Evolutionary conservation across 805 yeast genomes (phyloP).

Genomic region (Hanseniaspora taiwanica): DNA sequence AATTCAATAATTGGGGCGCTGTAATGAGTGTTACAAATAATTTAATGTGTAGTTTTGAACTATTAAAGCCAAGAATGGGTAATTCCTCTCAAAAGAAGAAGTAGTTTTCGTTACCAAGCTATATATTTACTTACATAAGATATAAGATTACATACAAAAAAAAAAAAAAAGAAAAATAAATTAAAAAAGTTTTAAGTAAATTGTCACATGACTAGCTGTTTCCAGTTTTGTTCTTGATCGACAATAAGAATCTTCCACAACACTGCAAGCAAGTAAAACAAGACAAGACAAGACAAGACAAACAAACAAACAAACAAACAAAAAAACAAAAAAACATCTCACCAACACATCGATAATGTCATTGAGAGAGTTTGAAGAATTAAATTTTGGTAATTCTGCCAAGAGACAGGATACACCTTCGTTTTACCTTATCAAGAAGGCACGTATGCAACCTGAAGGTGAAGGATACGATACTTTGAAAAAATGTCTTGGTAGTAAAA

Average conservation of each 20-base stretch:
- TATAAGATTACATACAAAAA: no score
- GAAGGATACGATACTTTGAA: slow-evolving; percentile 56
- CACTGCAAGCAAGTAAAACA: background rate
- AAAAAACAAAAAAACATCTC: background rate
- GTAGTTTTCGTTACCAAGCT: no score
- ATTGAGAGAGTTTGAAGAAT: slow-evolving; percentile 34
- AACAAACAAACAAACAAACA: background rate
- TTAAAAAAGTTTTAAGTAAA: no score
- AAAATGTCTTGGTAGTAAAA: slow-evolving; percentile 50
- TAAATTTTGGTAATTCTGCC: slow-evolving; percentile 49
- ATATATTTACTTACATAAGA: no score
- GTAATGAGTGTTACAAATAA: slow-evolving; percentile 95
- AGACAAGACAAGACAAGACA: no score
- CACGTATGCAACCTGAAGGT: slow-evolving; percentile 36
- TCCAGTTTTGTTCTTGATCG: no score
- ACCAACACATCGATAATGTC: slow-evolving; percentile 18
- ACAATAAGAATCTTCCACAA: no score
- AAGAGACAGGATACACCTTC: slow-evolving; percentile 63
- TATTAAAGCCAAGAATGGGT: slow-evolving; percentile 39
- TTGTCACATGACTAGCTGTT: no score
- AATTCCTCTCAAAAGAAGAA: background rate
- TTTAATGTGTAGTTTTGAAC: slow-evolving; percentile 70
- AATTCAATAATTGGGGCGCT: slow-evolving; percentile 83
- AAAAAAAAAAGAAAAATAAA: no score
- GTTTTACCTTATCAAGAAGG: slow-evolving; percentile 51